Base-by-base conservation (phyloP, 1,139 yeast genomes). In the Geotrichum candidum region DNA sequence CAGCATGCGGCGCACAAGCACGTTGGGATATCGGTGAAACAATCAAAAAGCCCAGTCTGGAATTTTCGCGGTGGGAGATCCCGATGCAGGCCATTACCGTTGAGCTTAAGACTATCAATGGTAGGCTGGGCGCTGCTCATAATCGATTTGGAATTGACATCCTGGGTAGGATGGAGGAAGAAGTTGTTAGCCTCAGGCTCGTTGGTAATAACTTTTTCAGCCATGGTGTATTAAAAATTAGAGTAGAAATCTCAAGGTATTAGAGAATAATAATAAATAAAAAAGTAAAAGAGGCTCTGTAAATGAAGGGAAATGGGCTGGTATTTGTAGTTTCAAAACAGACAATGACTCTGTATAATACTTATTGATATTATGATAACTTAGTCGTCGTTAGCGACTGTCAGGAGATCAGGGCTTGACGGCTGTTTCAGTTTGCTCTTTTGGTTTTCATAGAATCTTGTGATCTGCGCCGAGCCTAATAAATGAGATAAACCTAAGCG, bases 11-110 rank as follows among this genome's bases (percentile, higher is more conserved):
- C 56, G 13, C 55, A 53, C 6, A 57, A 18, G 41, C 60, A 50
- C 52, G 57, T 55, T n/a, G 52, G 57, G 53, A 55, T 33, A 29
- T 55, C 53, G n/a, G 57, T 25, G 29, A 55, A 55, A 25, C 57
- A 55, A 52, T 55, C 57, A 55, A 55, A 55, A 27, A 55, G 57
- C 11, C 57, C 57, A 22, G 52, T 46, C 18, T 46, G 18, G 31
- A 46, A 55, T 22, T 31, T 5, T 11, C 11, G 38, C 15, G 52
- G n/a, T 13, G 22, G 56, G n/a, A 51, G 53, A 29, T 31, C 27
- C 3, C 50, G 10, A 45, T 55, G 48, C 41, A 55, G 57, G n/a
- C 57, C 57, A 10, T 38, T 46, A 22, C 57, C 57, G 53, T 48
- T 51, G 52, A 35, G 4, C 27, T 45, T 46, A 41, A 55, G 41